Evolutionary conservation across 108 stramenopile species (phyloP).

Genomic region (Cyclotella distinguenda): DNA sequence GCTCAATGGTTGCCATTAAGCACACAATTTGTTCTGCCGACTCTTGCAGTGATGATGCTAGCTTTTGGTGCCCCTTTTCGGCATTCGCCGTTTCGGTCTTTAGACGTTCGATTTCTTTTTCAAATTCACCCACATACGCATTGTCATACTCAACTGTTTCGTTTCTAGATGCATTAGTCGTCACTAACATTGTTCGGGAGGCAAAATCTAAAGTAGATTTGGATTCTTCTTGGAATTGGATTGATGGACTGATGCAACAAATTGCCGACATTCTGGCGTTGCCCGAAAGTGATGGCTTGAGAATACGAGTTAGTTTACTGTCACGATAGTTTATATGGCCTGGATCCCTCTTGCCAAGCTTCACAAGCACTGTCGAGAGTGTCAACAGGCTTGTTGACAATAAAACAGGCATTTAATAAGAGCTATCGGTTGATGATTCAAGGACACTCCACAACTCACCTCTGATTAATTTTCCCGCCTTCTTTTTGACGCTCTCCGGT

Average conservation of each 20-base stretch:
- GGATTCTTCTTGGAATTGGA: slow-evolving; percentile 98
- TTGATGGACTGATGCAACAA: slow-evolving; percentile 94
- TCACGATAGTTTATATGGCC: slow-evolving; percentile 97
- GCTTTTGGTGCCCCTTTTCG: slow-evolving; percentile 26
- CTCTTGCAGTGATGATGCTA: slow-evolving; percentile 25
- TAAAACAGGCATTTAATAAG: background rate
- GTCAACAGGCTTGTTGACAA: slow-evolving; percentile 81
- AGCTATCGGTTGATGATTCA: background rate
- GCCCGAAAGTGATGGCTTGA: slow-evolving; percentile 94
- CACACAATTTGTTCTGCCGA: slow-evolving; percentile 32
- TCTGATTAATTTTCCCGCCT: slow-evolving; percentile 97
- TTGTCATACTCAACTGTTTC: slow-evolving; percentile 56
- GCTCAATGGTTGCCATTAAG: slow-evolving; percentile 27
- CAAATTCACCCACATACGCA: slow-evolving; percentile 25
- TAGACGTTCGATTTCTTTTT: slow-evolving; percentile 43
- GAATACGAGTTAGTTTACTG: slow-evolving; percentile 96
- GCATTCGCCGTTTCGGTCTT: slow-evolving; percentile 35
- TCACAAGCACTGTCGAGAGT: slow-evolving; percentile 96
- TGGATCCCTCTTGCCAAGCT: slow-evolving; percentile 92
- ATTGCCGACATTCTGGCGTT: slow-evolving; percentile 81
- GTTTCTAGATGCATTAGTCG: slow-evolving; percentile 98
- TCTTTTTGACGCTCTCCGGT: slow-evolving; percentile 82
- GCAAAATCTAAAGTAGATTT: slow-evolving; percentile 97
- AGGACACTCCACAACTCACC: slow-evolving; percentile 33
- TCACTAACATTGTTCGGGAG: slow-evolving; percentile 98